Evolutionary conservation across 345 rosid species (phyloP).

Genomic region (Erysimum cheiranthoides): DNA sequence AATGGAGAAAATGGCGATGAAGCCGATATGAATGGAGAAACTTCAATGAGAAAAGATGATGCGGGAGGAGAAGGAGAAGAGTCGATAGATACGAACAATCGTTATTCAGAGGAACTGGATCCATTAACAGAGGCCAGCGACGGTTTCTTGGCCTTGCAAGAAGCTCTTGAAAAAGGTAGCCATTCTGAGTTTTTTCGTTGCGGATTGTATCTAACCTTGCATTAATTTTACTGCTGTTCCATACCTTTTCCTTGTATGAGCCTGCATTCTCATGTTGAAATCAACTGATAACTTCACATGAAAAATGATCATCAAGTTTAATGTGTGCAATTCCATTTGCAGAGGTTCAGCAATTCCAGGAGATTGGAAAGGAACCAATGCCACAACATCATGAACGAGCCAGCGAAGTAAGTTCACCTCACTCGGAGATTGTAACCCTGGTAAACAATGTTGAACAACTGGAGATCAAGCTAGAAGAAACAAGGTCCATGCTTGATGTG

Average conservation of each 20-base stretch:
- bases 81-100: slow-evolving; percentile 46
- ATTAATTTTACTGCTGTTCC: not conserved
- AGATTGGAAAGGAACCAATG: slow-evolving; percentile 55
- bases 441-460: slow-evolving; percentile 54
- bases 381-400: slow-evolving; percentile 35
- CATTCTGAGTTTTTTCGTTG: not conserved
- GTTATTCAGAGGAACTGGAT: slow-evolving; percentile 53
- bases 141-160: slow-evolving; percentile 64
- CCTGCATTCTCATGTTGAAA: slow-evolving; percentile 17
- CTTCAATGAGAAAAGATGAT: slow-evolving; percentile 31
- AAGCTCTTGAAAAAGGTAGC: slow-evolving; percentile 71
- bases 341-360: slow-evolving; percentile 62
- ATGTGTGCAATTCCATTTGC: slow-evolving; percentile 38
- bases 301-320: not conserved
- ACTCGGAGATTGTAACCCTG: slow-evolving; percentile 43
- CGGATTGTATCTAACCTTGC: slow-evolving; percentile 3
- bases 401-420: slow-evolving; percentile 49
- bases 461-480: slow-evolving; percentile 58
- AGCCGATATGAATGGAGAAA: slow-evolving; percentile 41
- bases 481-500: slow-evolving; percentile 50
- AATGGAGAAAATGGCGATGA: slow-evolving; percentile 64
- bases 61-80: slow-evolving; percentile 56
- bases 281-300: not conserved
- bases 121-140: slow-evolving; percentile 59
- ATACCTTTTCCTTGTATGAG: not conserved